phyloP scores from a whole-genome alignment of 108 stramenopile species.

The Nannochloropsis granulata region DNA sequence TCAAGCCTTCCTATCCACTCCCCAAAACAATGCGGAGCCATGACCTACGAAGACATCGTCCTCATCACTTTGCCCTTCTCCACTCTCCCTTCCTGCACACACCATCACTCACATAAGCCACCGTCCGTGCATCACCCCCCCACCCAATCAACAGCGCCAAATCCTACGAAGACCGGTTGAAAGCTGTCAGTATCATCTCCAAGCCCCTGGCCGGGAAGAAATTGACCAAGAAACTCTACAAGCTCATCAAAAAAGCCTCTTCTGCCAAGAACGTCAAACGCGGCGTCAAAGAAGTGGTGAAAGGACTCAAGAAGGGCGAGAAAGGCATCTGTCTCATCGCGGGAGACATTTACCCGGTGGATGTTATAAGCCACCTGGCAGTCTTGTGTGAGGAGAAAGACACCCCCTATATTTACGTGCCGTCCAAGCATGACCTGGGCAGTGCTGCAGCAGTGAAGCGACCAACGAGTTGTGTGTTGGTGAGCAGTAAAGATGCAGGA shows the following conservation, averaged over 20 bases:
- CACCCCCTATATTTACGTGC: conserved; percentile 86
- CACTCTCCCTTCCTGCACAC: no score
- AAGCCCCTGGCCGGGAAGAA: conserved; percentile 84
- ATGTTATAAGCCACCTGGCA: conserved; percentile 80
- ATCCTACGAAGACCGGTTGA: conserved; percentile 62
- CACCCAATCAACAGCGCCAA: neutral
- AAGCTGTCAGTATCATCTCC: conserved; percentile 67
- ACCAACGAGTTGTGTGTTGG: conserved; percentile 77
- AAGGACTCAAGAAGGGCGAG: conserved; percentile 83
- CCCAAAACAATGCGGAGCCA: no score
- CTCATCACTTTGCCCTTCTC: no score
- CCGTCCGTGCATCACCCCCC: no score
- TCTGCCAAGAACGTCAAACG: conserved; percentile 57
- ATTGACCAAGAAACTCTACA: conserved; percentile 78
- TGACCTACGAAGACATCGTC: no score
- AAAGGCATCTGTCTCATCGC: conserved; percentile 77
- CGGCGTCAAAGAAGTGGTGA: conserved; percentile 93
- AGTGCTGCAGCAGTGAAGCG: conserved; percentile 83
- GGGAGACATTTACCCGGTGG: conserved; percentile 88
- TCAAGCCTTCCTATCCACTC: no score
- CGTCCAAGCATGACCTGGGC: conserved; percentile 85
- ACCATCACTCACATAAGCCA: no score
- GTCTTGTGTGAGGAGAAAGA: conserved; percentile 74
- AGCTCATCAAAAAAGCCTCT: conserved; percentile 80
- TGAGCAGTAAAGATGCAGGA: conserved; percentile 59